phyloP scores from a whole-genome alignment of 148 eudicot species.

The Arbutus unedo region DNA sequence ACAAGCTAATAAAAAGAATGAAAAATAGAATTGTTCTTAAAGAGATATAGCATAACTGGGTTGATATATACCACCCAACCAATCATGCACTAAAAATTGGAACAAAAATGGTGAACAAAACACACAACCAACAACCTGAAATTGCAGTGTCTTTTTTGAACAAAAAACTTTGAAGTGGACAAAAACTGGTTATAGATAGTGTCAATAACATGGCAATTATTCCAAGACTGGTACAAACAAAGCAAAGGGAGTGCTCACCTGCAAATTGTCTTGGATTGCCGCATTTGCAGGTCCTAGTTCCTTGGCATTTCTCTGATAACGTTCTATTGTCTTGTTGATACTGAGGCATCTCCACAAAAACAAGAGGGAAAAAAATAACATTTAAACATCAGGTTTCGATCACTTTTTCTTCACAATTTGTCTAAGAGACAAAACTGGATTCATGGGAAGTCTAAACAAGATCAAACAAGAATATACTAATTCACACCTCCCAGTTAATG shows the following conservation, averaged over 20 bases:
- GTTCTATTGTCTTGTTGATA: constrained; percentile 38
- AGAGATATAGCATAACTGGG: too few species aligned
- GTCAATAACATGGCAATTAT: neutral
- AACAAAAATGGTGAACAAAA: too few species aligned
- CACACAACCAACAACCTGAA: neutral
- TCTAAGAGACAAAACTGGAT: neutral
- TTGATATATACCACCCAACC: too few species aligned
- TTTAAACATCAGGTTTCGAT: neutral
- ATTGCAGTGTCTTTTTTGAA: neutral
- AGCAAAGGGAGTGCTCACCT: constrained; percentile 24
- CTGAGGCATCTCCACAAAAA: constrained; percentile 35
- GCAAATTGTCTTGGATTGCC: constrained; percentile 25
- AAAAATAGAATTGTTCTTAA: too few species aligned
- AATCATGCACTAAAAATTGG: too few species aligned
- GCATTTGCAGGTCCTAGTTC: constrained; percentile 15
- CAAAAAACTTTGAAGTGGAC: neutral
- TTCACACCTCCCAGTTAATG: neutral
- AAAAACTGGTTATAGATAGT: too few species aligned
- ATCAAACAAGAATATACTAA: neutral
- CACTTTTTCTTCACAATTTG: neutral
- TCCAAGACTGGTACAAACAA: neutral
- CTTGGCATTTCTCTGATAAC: constrained; percentile 45
- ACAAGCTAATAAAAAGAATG: too few species aligned
- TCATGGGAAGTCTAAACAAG: neutral
- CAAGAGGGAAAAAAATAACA: neutral